Evolutionary conservation across 2,329 filamentous ascomycete species (phyloP), one percentile per base, ranked within the genome.

Genomic region (Epicoccum sorghinum): DNA sequence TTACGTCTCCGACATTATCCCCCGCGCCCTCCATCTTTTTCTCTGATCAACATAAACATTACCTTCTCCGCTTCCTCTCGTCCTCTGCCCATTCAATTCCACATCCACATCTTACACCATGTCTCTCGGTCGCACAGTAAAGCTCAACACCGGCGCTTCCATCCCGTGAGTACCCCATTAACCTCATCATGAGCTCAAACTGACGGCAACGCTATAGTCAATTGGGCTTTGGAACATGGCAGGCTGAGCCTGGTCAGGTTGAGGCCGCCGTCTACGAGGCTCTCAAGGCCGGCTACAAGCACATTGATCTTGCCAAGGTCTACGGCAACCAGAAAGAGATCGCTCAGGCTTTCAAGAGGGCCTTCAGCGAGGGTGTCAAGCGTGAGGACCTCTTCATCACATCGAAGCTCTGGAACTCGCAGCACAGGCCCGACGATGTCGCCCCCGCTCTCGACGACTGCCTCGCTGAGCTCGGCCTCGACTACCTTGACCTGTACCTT

Each of bases 391-490:
- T 69, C 38, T 69, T 68, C 58, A 65, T 69, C 52, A 68, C 92
- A 61, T 91, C 89, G 75, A 96, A 96, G 83, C 87, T 96, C 55
- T 96, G 91, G 91, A 92, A 93, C 80, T 87, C 87, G 63, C 95
- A 91, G 83, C 90, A 96, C 80, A 88, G 92, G 68, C 64, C 65
- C 18, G 47, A 66, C 40, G 82, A 83, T 65, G 91, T 93, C 69
- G 82, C 80, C 73, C 84, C 84, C 75, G 86, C 86, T 72, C 91
- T 95, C 77, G 93, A 61, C 81, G 84, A 63, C 80, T 89, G 86
- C 66, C 78, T 93, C 68, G 83, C 86, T 47, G 93, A 82, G 93
- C 89, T 89, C 85, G 88, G 61, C 72, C 61, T 96, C 61, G 91
- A 93, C 71, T 95, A 96, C 83, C 93, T 96, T 76, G 91, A 96